phyloP scores from a whole-genome alignment of 805 yeast genomes.

The Saturnispora bothae region DNA sequence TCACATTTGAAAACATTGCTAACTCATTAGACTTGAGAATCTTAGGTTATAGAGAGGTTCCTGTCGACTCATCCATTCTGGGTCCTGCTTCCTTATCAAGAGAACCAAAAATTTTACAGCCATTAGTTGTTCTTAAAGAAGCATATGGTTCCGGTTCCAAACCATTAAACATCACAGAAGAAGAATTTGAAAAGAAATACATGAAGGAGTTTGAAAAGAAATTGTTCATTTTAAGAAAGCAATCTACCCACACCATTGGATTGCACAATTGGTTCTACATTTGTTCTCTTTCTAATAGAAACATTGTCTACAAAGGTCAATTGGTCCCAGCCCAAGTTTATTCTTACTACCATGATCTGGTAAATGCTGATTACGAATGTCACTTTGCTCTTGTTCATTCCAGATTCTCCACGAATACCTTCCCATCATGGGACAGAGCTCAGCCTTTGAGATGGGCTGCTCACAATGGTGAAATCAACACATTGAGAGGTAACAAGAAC shows the following conservation, averaged over 20 bases:
- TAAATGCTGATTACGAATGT: constrained; percentile 84
- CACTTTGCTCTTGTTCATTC: constrained; percentile 96
- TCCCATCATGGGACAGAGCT: constrained; percentile 99
- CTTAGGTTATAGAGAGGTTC: constrained; percentile 91
- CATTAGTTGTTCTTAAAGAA: constrained; percentile 66
- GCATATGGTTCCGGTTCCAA: constrained; percentile 31
- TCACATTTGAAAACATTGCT: constrained; percentile 77
- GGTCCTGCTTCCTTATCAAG: constrained; percentile 93
- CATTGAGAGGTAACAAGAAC: constrained; percentile 93
- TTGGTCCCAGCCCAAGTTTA: constrained; percentile 94
- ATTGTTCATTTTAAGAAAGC: constrained; percentile 79
- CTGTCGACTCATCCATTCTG: constrained; percentile 84
- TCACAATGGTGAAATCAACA: constrained; percentile 97
- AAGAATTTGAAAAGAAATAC: constrained; percentile 44
- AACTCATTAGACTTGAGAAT: constrained; percentile 64
- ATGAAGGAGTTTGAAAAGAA: constrained; percentile 69
- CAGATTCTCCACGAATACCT: constrained; percentile 93
- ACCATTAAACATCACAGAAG: constrained; percentile 30
- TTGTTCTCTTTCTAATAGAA: constrained; percentile 79
- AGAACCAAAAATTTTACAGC: constrained; percentile 87
- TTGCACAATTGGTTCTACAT: constrained; percentile 96
- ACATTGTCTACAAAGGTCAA: constrained; percentile 96
- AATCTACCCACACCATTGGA: constrained; percentile 83
- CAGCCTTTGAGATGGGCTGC: constrained; percentile 97
- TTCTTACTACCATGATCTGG: constrained; percentile 86